Evolutionary conservation across 805 yeast species (phyloP).

Genomic region (Cyberlindnera meyerae): DNA sequence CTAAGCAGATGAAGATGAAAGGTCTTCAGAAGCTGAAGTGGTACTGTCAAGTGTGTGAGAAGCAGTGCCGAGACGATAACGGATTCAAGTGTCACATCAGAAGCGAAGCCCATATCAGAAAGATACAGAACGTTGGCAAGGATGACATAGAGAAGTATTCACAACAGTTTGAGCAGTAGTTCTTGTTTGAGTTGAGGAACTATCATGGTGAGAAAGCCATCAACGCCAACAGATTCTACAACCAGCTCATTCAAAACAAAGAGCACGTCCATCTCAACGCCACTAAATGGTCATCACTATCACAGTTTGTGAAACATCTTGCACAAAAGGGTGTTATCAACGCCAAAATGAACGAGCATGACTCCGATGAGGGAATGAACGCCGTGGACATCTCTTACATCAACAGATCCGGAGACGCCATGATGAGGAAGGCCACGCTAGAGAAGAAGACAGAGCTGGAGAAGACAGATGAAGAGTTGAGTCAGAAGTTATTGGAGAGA

Average conservation of each 20-base stretch:
- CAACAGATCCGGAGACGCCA: slow-evolving; percentile 48
- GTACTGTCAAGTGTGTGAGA: slow-evolving; percentile 88
- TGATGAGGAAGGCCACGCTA: slow-evolving; percentile 35
- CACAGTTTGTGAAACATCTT: slow-evolving; percentile 60
- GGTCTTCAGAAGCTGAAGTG: slow-evolving; percentile 83
- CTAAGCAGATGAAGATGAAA: slow-evolving; percentile 71
- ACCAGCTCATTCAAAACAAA: slow-evolving; percentile 78
- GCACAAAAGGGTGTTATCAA: slow-evolving; percentile 51
- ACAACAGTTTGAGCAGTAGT: slow-evolving; percentile 53
- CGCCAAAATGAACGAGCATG: slow-evolving; percentile 37
- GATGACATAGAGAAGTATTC: slow-evolving; percentile 57
- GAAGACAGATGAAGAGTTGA: slow-evolving; percentile 42
- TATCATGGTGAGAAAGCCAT: slow-evolving; percentile 80
- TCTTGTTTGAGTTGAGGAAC: slow-evolving; percentile 53
- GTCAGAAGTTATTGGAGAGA: slow-evolving; percentile 37
- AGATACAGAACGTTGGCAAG: slow-evolving; percentile 44
- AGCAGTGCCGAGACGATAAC: slow-evolving; percentile 94
- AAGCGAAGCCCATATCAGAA: slow-evolving; percentile 71
- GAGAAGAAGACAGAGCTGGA: slow-evolving; percentile 33
- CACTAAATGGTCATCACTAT: slow-evolving; percentile 70
- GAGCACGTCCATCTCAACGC: slow-evolving; percentile 90
- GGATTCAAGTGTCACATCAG: slow-evolving; percentile 89
- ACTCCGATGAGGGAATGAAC: slow-evolving; percentile 30
- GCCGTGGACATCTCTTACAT: slow-evolving; percentile 46
- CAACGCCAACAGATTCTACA: slow-evolving; percentile 82